Evolutionary conservation across 2,329 filamentous ascomycete species (phyloP), one percentile per base, ranked within the genome.

Genomic region (Aspergillus sp.): DNA sequence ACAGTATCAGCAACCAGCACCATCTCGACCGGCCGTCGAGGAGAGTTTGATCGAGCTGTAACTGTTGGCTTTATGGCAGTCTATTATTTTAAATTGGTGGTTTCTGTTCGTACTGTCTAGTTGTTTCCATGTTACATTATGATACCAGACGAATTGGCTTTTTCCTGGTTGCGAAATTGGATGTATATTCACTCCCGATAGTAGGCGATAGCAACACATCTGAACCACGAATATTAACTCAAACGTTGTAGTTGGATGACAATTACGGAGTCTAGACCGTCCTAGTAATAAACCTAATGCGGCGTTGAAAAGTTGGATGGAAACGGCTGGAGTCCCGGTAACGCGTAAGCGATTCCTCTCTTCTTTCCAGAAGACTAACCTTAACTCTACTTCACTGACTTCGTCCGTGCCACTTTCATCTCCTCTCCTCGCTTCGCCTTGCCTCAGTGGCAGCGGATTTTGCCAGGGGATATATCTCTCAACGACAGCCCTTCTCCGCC

Each of bases 1-100:
- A 43, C 64, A 66, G 23, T 55, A 63, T 35, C 60, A 64, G 57
- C 65, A 67, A 46, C 56, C 67, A 27, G 31, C 62, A 9, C 58
- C 63, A 8, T 49, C 67, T 24, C 64, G 64, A 40, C 66, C 68
- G 2, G 61, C 59, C 6, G 67, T 68, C 12, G 69, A 71, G 45
- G 69, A 71, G 57, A 70, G 68, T 56, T 54, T 71, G 51, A 71
- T 71, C 57, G 69, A 71, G 55, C 60, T 71, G 57, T 71, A 64
- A 50, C 35, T 48, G 24, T 33, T 24, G 15, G 44, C 23, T 35
- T 15, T 24, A 12, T 56, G n/a, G 23, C 23, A 27, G 19, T 44
- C 12, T 35, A 49, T 57, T 5, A 19, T 40, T 24, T 27, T 27
- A 24, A n/a, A 19, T 9, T 52, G 47, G 43, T 47, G 31, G 46